Evolutionary conservation across 2,329 filamentous ascomycete genomes (phyloP).

Genomic region (Fonsecaea monophora): DNA sequence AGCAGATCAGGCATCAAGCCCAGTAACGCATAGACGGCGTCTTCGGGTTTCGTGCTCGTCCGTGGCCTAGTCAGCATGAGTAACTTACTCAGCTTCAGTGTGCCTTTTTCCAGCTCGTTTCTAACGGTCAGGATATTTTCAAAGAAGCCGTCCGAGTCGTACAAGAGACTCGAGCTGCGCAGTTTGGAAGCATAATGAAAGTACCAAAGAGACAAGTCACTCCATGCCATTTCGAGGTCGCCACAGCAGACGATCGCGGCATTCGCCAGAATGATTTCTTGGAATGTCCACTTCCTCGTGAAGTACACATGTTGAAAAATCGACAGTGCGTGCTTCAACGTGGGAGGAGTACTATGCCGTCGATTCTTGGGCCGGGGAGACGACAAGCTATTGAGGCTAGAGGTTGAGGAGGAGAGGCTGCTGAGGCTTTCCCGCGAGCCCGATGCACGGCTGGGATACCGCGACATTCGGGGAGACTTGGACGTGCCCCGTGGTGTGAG

Average conservation of each 20-base stretch:
- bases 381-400: conserved; percentile 22
- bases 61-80: conserved; percentile 33
- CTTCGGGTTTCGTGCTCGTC: conserved; percentile 30
- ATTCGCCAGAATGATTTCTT: conserved; percentile 32
- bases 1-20: conserved; percentile 28
- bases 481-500: conserved; percentile 7
- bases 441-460: conserved; percentile 24
- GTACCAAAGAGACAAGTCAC: conserved; percentile 32
- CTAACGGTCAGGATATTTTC: conserved; percentile 30
- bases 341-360: conserved; percentile 23
- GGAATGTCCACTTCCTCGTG: conserved; percentile 32
- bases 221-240: conserved; percentile 33
- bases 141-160: conserved; percentile 32
- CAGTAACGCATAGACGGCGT: conserved; percentile 30
- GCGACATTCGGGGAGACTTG: conserved; percentile 20
- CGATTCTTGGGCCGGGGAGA: conserved; percentile 17
- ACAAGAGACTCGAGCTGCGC: conserved; percentile 28
- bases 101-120: conserved; percentile 30
- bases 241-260: conserved; percentile 35
- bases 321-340: conserved; percentile 25
- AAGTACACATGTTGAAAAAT: conserved; percentile 34
- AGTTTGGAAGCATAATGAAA: conserved; percentile 34
- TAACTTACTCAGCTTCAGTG: conserved; percentile 27
- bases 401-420: conserved; percentile 22
- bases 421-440: conserved; percentile 22